phyloP scores from a whole-genome alignment of 345 rosid genomes.

The Microthlaspi erraticum region DNA sequence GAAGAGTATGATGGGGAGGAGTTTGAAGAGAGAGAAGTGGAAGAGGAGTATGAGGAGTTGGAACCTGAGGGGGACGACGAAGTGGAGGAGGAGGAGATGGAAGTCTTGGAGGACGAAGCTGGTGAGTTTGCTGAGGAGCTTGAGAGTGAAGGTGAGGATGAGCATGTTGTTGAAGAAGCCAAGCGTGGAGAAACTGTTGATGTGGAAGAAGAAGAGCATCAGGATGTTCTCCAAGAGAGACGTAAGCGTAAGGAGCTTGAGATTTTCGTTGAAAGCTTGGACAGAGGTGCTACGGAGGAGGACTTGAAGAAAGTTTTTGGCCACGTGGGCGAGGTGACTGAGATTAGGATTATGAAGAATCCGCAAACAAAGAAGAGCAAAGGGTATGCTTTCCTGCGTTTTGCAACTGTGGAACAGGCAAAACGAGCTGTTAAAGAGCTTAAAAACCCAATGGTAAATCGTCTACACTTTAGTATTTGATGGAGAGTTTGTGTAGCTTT shows the following conservation, averaged over 20 bases:
- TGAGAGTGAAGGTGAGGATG: conserved; percentile 65
- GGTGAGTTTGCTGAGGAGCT: conserved; percentile 65
- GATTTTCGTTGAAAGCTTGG: conserved; percentile 92
- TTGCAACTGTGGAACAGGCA: conserved; percentile 92
- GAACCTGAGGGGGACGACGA: conserved; percentile 67
- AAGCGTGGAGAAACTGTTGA: conserved; percentile 59
- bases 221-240: conserved; percentile 78
- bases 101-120: conserved; percentile 66
- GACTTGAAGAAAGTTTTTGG: conserved; percentile 81
- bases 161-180: conserved; percentile 53
- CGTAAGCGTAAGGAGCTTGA: conserved; percentile 96
- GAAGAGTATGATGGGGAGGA: conserved; percentile 65
- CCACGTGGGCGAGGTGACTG: conserved; percentile 82
- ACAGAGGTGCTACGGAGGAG: conserved; percentile 82
- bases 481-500: conserved; percentile 45
- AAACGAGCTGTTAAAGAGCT: conserved; percentile 81
- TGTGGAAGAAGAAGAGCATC: conserved; percentile 64
- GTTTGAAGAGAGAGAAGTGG: conserved; percentile 81
- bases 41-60: conserved; percentile 61
- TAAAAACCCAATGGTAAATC: conserved; percentile 88
- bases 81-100: conserved; percentile 58
- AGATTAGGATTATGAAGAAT: conserved; percentile 88
- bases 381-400: conserved; percentile 97
- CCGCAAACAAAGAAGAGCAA: conserved; percentile 92
- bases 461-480: conserved; percentile 46